Base-by-base conservation (phyloP, 306 rosid species). In the Ormosia emarginata region DNA sequence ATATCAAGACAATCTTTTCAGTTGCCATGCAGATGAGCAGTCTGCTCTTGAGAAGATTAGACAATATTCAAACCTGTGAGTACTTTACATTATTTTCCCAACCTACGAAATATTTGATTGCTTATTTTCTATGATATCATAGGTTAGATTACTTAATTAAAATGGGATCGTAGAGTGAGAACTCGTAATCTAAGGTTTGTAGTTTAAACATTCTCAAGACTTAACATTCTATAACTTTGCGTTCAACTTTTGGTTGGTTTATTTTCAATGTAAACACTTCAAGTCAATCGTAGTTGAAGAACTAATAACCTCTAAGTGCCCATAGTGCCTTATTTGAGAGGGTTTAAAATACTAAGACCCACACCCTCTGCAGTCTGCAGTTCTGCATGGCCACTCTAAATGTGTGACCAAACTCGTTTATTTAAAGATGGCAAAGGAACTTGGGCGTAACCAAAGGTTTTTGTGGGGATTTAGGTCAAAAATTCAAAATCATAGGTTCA, bases 21-120 rank as follows among this genome's bases (percentile, higher is more conserved):
- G 91, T 79, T 95, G 99, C 86, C 92, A 80, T 83, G 94, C 94
- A 32, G 86, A 88, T n/a, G 91, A 90, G 81, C 91, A 89, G 36
- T 88, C 97, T 74, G 55, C 87, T 47, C 61, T 88, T 67, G 94
- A 93, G 83, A 95, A 86, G 91, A 88, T 88, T 66, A 85, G 78
- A 86, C 85, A 87, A 81, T 93, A 89, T 82, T 87, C 79, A 57
- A 63, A 83, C 76, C 73, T 82, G 99, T 95, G 80, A 95, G 99
- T 87, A 81, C 58, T 49, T 81, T 78, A 46, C 77, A 75, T 72
- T 84, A 47, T 57, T 40, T 72, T 50, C 13, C 17, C 2, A 34
- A 62, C 67, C 57, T 61, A 37, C 69, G 17, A 29, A 77, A 57
- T 78, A 81, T 73, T 83, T 18, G 8, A 44, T 74, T 81, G 55